phyloP scores from a whole-genome alignment of 345 rosid species.

The Syzygium aqueum region DNA sequence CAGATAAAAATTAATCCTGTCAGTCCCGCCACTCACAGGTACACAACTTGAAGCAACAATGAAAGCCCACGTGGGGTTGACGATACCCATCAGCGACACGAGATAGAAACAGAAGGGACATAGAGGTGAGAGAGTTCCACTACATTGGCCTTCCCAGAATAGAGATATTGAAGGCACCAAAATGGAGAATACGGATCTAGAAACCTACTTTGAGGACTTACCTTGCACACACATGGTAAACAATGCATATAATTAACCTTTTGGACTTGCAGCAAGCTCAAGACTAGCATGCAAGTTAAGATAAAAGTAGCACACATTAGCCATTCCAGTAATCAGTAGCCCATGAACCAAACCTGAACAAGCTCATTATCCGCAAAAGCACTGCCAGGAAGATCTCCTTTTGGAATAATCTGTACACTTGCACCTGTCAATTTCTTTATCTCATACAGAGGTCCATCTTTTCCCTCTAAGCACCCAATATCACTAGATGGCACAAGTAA shows the following conservation, averaged over 20 bases:
- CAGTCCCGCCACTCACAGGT: neutral
- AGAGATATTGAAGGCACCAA: neutral
- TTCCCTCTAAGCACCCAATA: slow-evolving; percentile 77
- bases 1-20: neutral
- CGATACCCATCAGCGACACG: neutral
- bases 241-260: neutral
- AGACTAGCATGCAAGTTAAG: neutral
- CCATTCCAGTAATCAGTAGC: slow-evolving; percentile 1
- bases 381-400: slow-evolving; percentile 54
- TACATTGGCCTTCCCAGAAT: neutral
- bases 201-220: neutral
- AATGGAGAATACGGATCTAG: neutral
- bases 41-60: neutral
- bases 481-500: slow-evolving; percentile 68
- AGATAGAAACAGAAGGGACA: neutral
- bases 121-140: neutral
- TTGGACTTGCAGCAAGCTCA: neutral
- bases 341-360: slow-evolving; percentile 58
- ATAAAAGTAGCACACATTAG: neutral
- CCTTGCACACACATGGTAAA: neutral
- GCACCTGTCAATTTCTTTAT: slow-evolving; percentile 72
- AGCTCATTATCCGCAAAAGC: slow-evolving; percentile 58
- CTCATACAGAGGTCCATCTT: slow-evolving; percentile 72
- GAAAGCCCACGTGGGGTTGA: neutral
- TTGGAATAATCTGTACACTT: slow-evolving; percentile 54